A percentile compares a stretch with the other conserved stretches of the same genome.
Evolutionary conservation across 2,329 filamentous ascomycete genomes (phyloP).

Genomic region (Fusarium verticillioides): DNA sequence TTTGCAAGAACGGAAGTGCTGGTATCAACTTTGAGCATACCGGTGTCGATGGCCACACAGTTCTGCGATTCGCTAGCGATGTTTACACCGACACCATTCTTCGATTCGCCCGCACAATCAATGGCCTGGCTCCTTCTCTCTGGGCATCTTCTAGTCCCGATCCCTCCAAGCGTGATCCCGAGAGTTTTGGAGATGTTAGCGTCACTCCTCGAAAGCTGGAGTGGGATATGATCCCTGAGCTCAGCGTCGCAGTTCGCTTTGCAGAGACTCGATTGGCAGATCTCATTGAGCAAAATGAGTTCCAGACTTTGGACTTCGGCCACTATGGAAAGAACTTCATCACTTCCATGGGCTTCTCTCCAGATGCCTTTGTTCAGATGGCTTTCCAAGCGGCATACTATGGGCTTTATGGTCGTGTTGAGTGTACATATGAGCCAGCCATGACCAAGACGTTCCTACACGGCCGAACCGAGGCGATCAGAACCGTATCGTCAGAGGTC

Average conservation of each 20-base stretch:
- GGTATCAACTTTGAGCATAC: conserved; percentile 99
- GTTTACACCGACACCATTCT: conserved; percentile 98
- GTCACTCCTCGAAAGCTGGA: conserved; percentile 96
- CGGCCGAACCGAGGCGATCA: conserved; percentile 92
- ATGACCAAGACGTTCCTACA: conserved; percentile 98
- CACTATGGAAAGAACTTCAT: conserved; percentile 98
- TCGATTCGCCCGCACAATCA: conserved; percentile 93
- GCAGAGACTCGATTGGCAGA: conserved; percentile 95
- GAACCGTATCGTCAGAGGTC: conserved; percentile 84
- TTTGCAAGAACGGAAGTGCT: conserved; percentile 97
- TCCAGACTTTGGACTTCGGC: conserved; percentile 87
- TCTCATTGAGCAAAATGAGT: conserved; percentile 96
- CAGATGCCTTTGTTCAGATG: conserved; percentile 98
- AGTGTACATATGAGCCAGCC: conserved; percentile 96
- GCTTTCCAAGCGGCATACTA: conserved; percentile 99
- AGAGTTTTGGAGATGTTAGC: conserved; percentile 91
- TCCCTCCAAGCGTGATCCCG: conserved; percentile 89
- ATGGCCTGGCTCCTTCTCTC: conserved; percentile 88
- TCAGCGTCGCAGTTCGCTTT: conserved; percentile 91
- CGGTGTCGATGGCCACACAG: conserved; percentile 96
- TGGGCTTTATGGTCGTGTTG: conserved; percentile 90
- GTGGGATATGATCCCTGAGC: conserved; percentile 95
- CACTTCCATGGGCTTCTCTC: conserved; percentile 95
- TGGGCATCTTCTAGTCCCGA: conserved; percentile 94
- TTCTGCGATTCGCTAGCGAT: conserved; percentile 94